phyloP scores from a whole-genome alignment of 768 basidiomycete genomes.

The Suillus lakei region DNA sequence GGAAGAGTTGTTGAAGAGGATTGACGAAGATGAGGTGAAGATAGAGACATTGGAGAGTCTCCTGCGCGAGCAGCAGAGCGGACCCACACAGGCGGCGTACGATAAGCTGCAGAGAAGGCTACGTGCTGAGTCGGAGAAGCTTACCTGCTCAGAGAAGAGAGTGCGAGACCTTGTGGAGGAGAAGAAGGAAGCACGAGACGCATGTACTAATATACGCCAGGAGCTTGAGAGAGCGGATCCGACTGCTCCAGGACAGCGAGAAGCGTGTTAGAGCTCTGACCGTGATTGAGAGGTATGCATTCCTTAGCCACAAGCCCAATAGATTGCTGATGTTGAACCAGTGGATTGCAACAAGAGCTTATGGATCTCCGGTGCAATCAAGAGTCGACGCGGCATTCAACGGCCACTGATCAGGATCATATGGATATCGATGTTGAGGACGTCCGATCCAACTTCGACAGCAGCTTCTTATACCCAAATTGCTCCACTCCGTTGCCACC shows the following conservation, averaged over 20 bases:
- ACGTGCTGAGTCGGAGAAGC: slow-evolving; percentile 45
- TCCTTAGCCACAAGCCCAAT: neutral
- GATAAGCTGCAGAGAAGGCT: slow-evolving; percentile 48
- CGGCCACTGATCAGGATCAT: neutral
- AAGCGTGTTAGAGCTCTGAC: slow-evolving; percentile 30
- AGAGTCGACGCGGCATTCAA: neutral
- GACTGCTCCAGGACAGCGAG: slow-evolving; percentile 25
- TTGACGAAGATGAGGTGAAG: slow-evolving; percentile 76
- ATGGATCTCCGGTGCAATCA: slow-evolving; percentile 3
- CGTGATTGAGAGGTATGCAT: slow-evolving; percentile 30
- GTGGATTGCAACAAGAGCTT: slow-evolving; percentile 26
- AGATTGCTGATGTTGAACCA: slow-evolving; percentile 14
- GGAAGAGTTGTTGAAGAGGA: slow-evolving; percentile 61
- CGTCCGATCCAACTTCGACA: slow-evolving; percentile 6
- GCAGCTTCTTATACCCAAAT: slow-evolving; percentile 4
- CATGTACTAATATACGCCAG: slow-evolving; percentile 42
- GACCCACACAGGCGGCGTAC: slow-evolving; percentile 38
- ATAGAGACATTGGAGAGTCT: slow-evolving; percentile 60
- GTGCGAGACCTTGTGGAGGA: slow-evolving; percentile 54
- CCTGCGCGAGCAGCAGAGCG: slow-evolving; percentile 45
- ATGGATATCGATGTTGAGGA: slow-evolving; percentile 10
- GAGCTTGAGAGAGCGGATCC: slow-evolving; percentile 33
- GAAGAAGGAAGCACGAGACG: slow-evolving; percentile 54
- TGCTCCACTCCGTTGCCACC: slow-evolving; percentile 5
- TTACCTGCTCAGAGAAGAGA: slow-evolving; percentile 45